Base-by-base conservation (phyloP, 768 basidiomycete genomes). In the Boletus tomentosulus region DNA sequence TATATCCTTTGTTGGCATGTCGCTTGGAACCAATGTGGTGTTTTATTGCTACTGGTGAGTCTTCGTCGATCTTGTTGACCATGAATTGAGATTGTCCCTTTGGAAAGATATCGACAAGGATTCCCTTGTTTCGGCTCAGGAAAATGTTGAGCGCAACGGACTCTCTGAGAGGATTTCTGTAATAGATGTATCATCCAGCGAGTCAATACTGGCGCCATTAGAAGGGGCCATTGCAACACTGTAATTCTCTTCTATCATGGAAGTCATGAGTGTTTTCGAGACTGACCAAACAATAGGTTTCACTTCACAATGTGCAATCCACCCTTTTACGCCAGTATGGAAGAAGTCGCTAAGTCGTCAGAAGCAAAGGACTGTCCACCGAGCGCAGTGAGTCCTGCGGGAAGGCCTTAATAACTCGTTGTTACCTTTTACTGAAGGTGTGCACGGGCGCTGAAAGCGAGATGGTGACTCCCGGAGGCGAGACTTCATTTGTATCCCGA, bases 301-400 rank as follows among this genome's bases (percentile, higher is more conserved):
- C 82, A 87, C 53, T 92, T 96, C 59, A 83, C 85, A 0, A 92
- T 98, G 84, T 98, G 95, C 71, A 99, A 98, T 67, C 96, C 96
- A 0, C 96, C 96, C 0, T 99, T 99, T 70, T 98, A 97, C 64
- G 66, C 75, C n/a, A 89, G 84, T 53, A 63, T 67, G 1, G 81
- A 84, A 30, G 96, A 98, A 54, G 78, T 93, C 8, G 58, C 62
- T 0, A 64, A 69, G 3, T 84, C 83, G 2, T 80, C 83, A 0
- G 77, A 78, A 19, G 71, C 72, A 6, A 98, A 98, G 62, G 81
- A 81, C 45, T 67, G 75, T 13, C 73, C 72, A 6, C 88, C 96
- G 0, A 84, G 75, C 60, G 88, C 89, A 2, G 93, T 93, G 62
- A 43, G 82, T 72, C 7, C 24, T 34, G 25, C 46, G 37, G 4